Conservation (phyloP, 2,329 filamentous ascomycete species). For the Scopulariopsis brevicaulis region DNA sequence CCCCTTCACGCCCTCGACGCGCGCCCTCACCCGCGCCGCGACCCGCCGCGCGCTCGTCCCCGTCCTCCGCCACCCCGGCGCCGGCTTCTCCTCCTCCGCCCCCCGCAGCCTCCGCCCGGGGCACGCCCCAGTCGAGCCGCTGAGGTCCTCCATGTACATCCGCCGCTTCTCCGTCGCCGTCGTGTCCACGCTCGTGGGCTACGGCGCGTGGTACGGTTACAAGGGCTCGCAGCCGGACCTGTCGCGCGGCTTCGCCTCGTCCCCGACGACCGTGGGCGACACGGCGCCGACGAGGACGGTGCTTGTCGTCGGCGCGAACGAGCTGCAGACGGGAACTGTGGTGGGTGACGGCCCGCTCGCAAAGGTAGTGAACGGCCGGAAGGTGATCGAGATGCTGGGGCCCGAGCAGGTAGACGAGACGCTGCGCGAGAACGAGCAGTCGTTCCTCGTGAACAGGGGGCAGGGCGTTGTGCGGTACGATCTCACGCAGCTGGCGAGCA, state of each 20-base stretch:
- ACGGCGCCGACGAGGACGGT: slow-evolving; percentile 50
- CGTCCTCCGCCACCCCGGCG: slow-evolving; percentile 7
- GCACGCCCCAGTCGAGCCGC: slow-evolving; percentile 29
- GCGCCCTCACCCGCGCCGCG: background rate
- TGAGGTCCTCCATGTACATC: slow-evolving; percentile 65
- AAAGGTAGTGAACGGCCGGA: slow-evolving; percentile 76
- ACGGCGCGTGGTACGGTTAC: slow-evolving; percentile 68
- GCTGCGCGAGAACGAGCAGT: slow-evolving; percentile 80
- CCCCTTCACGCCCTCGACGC: background rate
- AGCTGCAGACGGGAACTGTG: slow-evolving; percentile 80
- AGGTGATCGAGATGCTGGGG: slow-evolving; percentile 90
- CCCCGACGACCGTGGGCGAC: slow-evolving; percentile 16
- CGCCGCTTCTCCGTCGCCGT: slow-evolving; percentile 57
- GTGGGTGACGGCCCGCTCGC: slow-evolving; percentile 77
- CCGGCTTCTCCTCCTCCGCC: slow-evolving; percentile 10
- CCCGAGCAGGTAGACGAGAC: slow-evolving; percentile 89
- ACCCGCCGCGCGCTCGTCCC: slow-evolving; percentile 6
- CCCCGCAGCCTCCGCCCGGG: slow-evolving; percentile 14
- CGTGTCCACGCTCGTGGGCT: slow-evolving; percentile 58
- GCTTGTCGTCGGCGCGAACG: slow-evolving; percentile 79
- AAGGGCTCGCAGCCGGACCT: slow-evolving; percentile 27
- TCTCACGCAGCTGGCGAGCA: slow-evolving; percentile 86
- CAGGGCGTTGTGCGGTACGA: slow-evolving; percentile 91
- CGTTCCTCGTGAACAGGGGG: slow-evolving; percentile 79
- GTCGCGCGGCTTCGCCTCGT: slow-evolving; percentile 16